These are phyloP conservation scores for Paraurostyla sp. DNA, from an alignment of 73 alveolate genomes.

Conservation along the genomic window DNA sequence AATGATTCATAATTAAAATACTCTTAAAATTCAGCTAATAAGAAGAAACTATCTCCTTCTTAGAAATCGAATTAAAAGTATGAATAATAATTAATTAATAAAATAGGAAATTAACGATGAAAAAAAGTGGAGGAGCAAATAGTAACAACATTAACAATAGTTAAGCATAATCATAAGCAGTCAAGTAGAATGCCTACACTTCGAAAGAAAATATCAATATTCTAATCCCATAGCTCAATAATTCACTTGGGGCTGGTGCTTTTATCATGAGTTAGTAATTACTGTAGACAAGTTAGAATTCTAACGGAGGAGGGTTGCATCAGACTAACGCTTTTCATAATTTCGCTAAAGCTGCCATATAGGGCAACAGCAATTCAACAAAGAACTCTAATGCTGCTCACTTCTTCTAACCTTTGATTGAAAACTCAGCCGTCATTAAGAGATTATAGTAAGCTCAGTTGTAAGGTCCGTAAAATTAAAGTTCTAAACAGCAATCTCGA, in stretches of 20 bases:
- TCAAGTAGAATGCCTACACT: no score
- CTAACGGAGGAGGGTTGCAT: no score
- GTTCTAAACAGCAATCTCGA: not conserved
- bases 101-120: conserved; percentile 36
- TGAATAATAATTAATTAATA: not conserved
- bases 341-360: conserved; percentile 35
- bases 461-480: not conserved
- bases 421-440: not conserved
- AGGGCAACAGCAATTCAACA: conserved; percentile 5
- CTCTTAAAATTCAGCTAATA: not conserved
- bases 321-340: not conserved
- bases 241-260: no score
- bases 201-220: no score
- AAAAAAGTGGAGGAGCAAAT: no score
- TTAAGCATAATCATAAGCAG: no score
- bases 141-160: no score
- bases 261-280: no score
- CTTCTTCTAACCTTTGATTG: conserved; percentile 13
- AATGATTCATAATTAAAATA: no score
- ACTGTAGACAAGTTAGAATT: no score
- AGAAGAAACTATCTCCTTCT: not conserved
- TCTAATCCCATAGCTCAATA: no score
- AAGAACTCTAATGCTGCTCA: not conserved
- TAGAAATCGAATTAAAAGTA: not conserved
- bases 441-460: not conserved